phyloP scores from a whole-genome alignment of 768 basidiomycete species.

The Mycena alexandri region DNA sequence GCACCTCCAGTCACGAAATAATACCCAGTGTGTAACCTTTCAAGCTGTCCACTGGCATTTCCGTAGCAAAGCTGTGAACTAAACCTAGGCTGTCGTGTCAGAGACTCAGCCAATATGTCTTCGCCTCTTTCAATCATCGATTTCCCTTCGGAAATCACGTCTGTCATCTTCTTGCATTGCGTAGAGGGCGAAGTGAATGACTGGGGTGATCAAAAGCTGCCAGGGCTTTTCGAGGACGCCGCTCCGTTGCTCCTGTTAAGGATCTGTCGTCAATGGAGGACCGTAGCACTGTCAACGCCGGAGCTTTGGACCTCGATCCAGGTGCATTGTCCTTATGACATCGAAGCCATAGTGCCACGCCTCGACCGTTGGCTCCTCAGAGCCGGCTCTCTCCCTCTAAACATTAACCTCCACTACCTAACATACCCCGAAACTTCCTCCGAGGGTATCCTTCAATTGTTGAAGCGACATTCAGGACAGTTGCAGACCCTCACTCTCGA shows the following conservation, averaged over 20 bases:
- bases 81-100: too few relatives aligned
- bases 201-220: neutral
- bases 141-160: constrained; percentile 13
- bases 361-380: constrained; percentile 19
- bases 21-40: too few relatives aligned
- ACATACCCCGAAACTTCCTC: constrained; percentile 17
- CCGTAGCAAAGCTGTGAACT: too few relatives aligned
- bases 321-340: constrained; percentile 2
- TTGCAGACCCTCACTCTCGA: constrained; percentile 19
- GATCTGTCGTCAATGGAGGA: constrained; percentile 21
- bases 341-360: neutral
- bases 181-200: neutral
- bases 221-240: neutral
- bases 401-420: constrained; percentile 6
- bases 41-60: too few relatives aligned
- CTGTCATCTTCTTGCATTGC: constrained; percentile 10
- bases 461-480: constrained; percentile 14
- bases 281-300: constrained; percentile 8
- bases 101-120: neutral
- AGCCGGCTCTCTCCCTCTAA: constrained; percentile 10
- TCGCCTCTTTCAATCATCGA: neutral
- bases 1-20: too few relatives aligned
- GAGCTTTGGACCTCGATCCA: constrained; percentile 12
- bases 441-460: neutral
- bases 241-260: constrained; percentile 7